Evolutionary conservation across 805 yeast genomes (phyloP).

Genomic region (Starmerella bombicola): DNA sequence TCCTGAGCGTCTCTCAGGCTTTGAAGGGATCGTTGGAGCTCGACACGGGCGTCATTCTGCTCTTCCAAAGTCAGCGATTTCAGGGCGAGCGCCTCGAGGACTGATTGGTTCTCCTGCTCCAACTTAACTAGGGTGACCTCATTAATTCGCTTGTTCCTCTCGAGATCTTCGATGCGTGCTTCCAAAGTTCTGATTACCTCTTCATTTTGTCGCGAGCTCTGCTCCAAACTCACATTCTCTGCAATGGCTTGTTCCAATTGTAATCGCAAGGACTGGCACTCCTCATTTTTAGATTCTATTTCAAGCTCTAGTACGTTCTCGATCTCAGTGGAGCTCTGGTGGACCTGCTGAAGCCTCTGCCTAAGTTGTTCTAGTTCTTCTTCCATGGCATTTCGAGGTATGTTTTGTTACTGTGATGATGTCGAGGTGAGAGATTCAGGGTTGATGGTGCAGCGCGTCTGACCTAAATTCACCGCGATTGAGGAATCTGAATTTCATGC

Average conservation of each 20-base stretch:
- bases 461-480: no score
- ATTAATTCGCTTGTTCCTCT: slow-evolving; percentile 31
- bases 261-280: slow-evolving; percentile 21
- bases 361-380: slow-evolving; percentile 34
- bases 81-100: slow-evolving; percentile 33
- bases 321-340: slow-evolving; percentile 34
- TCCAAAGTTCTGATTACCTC: slow-evolving; percentile 33
- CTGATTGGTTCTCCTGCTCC: slow-evolving; percentile 29
- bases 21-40: slow-evolving; percentile 28
- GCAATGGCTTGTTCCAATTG: slow-evolving; percentile 25
- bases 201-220: slow-evolving; percentile 11
- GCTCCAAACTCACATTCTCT: slow-evolving; percentile 23
- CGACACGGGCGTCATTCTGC: slow-evolving; percentile 10
- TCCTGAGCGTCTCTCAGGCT: slow-evolving; percentile 29
- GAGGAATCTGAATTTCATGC: no score
- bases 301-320: slow-evolving; percentile 38
- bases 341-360: slow-evolving; percentile 34
- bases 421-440: no score
- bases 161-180: slow-evolving; percentile 35
- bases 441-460: no score
- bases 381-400: slow-evolving; percentile 4
- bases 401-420: no score
- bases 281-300: slow-evolving; percentile 28
- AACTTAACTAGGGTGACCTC: slow-evolving; percentile 22
- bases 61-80: slow-evolving; percentile 31